Evolutionary conservation across 805 yeast species (phyloP).

Genomic region (Barnettozyma pratensis): DNA sequence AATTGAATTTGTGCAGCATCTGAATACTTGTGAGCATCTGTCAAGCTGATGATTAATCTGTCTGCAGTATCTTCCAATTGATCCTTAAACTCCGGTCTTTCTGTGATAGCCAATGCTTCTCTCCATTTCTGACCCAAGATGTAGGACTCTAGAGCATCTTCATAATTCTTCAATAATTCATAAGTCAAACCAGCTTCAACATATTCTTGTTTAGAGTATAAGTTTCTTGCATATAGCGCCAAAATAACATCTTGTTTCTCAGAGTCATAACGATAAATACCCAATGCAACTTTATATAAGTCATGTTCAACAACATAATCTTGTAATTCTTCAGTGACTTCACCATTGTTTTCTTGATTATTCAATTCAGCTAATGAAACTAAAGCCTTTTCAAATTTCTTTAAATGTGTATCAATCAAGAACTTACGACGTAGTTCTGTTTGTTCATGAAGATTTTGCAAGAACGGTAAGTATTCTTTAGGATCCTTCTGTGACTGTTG

Average conservation of each 20-base stretch:
- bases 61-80: slow-evolving; percentile 45
- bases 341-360: slow-evolving; percentile 20
- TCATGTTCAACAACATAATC: slow-evolving; percentile 65
- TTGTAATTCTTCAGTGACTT: slow-evolving; percentile 51
- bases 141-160: slow-evolving; percentile 66
- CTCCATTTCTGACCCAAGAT: slow-evolving; percentile 73
- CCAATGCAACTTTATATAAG: slow-evolving; percentile 65
- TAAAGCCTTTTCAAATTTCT: slow-evolving; percentile 64
- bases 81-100: slow-evolving; percentile 34
- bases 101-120: slow-evolving; percentile 68
- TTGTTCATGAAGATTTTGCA: slow-evolving; percentile 72
- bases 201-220: slow-evolving; percentile 52
- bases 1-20: slow-evolving; percentile 78
- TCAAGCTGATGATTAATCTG: slow-evolving; percentile 52
- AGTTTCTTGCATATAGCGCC: slow-evolving; percentile 54
- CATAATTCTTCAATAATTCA: slow-evolving; percentile 57
- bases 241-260: slow-evolving; percentile 51
- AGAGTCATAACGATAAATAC: slow-evolving; percentile 52
- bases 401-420: slow-evolving; percentile 73
- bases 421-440: slow-evolving; percentile 63
- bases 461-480: slow-evolving; percentile 89
- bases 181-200: slow-evolving; percentile 75
- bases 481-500: slow-evolving; percentile 98
- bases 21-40: slow-evolving; percentile 64
- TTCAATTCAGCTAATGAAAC: slow-evolving; percentile 51